These are phyloP conservation scores for Platanthera guangdongensis DNA, from an alignment of 106 monocot species.

Conservation along the genomic window DNA sequence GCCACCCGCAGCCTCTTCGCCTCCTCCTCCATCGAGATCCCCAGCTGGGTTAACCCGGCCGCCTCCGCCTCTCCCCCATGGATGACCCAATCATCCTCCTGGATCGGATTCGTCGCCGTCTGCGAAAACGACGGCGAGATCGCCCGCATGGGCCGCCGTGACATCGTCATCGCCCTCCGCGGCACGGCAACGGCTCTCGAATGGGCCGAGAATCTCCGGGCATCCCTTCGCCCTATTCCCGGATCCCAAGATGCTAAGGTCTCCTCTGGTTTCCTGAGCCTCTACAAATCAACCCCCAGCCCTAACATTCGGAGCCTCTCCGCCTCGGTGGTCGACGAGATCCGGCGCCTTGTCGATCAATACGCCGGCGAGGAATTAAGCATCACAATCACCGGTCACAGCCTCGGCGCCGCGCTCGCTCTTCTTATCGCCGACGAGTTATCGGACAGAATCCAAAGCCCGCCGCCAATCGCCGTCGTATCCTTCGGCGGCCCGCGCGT, in stretches of 20 bases:
- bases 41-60: conserved; percentile 2
- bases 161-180: conserved; percentile 43
- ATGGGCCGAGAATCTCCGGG: conserved; percentile 54
- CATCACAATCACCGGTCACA: conserved; percentile 47
- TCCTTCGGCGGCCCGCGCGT: conserved; percentile 36
- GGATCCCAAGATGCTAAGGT: conserved; percentile 16
- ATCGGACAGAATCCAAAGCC: neutral
- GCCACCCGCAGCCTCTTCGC: conserved; percentile 23
- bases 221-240: conserved; percentile 21
- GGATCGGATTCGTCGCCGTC: conserved; percentile 62
- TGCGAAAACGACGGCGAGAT: conserved; percentile 37
- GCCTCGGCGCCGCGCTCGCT: conserved; percentile 39
- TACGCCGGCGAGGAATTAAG: conserved; percentile 45
- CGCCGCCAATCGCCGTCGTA: conserved; percentile 23
- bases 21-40: conserved; percentile 27
- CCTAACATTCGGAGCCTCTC: conserved; percentile 21
- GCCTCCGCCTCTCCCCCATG: conserved; percentile 15
- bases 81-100: conserved; percentile 33
- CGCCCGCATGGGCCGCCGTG: conserved; percentile 44
- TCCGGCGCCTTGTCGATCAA: conserved; percentile 29
- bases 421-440: conserved; percentile 25
- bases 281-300: conserved; percentile 22
- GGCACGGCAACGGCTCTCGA: conserved; percentile 53
- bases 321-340: conserved; percentile 15
- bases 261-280: conserved; percentile 35